These are phyloP conservation scores for Brettanomyces sp. DNA, from an alignment of 805 yeast genomes.

Conservation along the genomic window DNA sequence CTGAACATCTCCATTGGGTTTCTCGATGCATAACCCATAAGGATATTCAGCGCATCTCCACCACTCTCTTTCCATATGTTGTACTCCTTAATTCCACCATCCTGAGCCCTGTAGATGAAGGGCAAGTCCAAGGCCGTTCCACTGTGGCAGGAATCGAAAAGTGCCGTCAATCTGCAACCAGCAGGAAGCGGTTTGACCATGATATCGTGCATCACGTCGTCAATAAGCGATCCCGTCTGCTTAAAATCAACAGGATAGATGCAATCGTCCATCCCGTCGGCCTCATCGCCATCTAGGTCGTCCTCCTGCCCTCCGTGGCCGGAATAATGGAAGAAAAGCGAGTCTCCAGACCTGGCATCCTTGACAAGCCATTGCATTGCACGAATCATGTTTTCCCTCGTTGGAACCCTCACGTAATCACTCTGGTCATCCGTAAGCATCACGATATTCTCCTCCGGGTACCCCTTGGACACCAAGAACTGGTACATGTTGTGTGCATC, in stretches of 20 bases:
- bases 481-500: slow-evolving; percentile 51
- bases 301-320: slow-evolving; percentile 78
- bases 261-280: slow-evolving; percentile 28
- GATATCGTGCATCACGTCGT: slow-evolving; percentile 64
- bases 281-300: slow-evolving; percentile 38
- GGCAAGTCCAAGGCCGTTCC: slow-evolving; percentile 80
- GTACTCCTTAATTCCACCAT: slow-evolving; percentile 77
- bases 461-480: slow-evolving; percentile 34
- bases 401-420: slow-evolving; percentile 43
- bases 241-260: slow-evolving; percentile 40
- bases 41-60: slow-evolving; percentile 49
- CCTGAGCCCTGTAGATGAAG: slow-evolving; percentile 62
- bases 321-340: slow-evolving; percentile 73
- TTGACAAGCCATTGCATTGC: slow-evolving; percentile 79
- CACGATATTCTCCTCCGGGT: slow-evolving; percentile 46
- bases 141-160: slow-evolving; percentile 81
- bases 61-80: slow-evolving; percentile 71
- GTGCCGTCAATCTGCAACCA: slow-evolving; percentile 70
- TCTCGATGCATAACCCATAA: slow-evolving; percentile 51
- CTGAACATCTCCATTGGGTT: slow-evolving; percentile 36
- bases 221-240: slow-evolving; percentile 56
- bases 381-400: slow-evolving; percentile 56
- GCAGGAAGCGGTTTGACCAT: slow-evolving; percentile 61
- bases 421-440: slow-evolving; percentile 48
- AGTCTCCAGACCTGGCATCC: slow-evolving; percentile 68